Evolutionary conservation across 805 yeast species (phyloP).

Genomic region (Kazachstania viticola): DNA sequence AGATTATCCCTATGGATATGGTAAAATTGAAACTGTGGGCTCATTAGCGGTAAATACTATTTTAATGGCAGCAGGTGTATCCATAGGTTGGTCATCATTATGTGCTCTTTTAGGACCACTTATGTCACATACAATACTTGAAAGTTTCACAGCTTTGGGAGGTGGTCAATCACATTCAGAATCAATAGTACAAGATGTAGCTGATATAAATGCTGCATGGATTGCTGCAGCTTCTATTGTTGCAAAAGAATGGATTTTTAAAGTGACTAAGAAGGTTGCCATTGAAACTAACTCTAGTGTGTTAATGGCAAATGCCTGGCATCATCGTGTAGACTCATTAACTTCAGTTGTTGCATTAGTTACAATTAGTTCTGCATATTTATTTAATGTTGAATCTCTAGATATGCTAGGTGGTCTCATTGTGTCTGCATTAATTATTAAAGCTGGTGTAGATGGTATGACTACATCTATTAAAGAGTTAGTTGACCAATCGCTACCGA

Average conservation of each 20-base stretch:
- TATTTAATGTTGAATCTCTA: slow-evolving; percentile 66
- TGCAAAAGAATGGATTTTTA: slow-evolving; percentile 76
- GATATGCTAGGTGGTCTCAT: slow-evolving; percentile 85
- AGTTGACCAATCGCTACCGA: slow-evolving; percentile 54
- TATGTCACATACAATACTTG: slow-evolving; percentile 49
- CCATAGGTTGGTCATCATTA: slow-evolving; percentile 79
- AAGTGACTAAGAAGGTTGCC: slow-evolving; percentile 75
- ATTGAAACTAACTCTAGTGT: slow-evolving; percentile 69
- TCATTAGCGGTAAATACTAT: slow-evolving; percentile 78
- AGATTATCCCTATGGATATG: slow-evolving; percentile 76
- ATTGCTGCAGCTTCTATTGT: slow-evolving; percentile 77
- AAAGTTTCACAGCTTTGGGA: slow-evolving; percentile 13
- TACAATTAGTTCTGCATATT: slow-evolving; percentile 74
- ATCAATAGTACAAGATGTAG: slow-evolving; percentile 27
- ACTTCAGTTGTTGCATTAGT: slow-evolving; percentile 82
- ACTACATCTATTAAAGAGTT: slow-evolving; percentile 59
- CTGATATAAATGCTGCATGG: slow-evolving; percentile 88
- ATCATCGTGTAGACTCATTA: slow-evolving; percentile 84
- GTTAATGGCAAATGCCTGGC: slow-evolving; percentile 94
- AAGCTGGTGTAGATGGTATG: slow-evolving; percentile 71
- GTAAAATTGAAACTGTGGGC: slow-evolving; percentile 86
- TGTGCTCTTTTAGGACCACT: slow-evolving; percentile 54
- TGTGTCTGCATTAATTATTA: slow-evolving; percentile 68
- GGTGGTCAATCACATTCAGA: slow-evolving; percentile 28
- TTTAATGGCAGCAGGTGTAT: slow-evolving; percentile 73